Conservation (phyloP, 768 basidiomycete species). For the Heimioporus sp. region DNA sequence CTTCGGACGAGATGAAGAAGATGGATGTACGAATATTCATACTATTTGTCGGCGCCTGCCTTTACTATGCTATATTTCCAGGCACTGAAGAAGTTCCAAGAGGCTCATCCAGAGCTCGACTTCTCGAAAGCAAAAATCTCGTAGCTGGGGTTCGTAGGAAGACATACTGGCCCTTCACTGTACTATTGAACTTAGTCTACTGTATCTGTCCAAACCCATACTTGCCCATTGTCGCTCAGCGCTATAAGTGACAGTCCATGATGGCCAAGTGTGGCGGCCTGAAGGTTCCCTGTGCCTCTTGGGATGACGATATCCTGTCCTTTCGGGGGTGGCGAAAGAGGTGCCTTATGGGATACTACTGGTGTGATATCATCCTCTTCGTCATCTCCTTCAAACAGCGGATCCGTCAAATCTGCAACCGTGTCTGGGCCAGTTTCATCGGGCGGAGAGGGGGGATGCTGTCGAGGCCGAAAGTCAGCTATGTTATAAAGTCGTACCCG, state of each 20-base stretch:
- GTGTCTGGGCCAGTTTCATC: constrained; percentile 26
- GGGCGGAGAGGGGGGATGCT: constrained; percentile 41
- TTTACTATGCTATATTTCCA: constrained; percentile 26
- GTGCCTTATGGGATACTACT: background rate
- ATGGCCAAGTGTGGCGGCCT: constrained; percentile 42
- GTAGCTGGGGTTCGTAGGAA: constrained; percentile 29
- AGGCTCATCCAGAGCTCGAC: constrained; percentile 89
- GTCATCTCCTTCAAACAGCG: constrained; percentile 29
- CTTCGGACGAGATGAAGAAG: constrained; percentile 92
- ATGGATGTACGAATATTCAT: constrained; percentile 57
- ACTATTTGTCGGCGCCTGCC: background rate
- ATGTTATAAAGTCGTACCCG: constrained; percentile 46
- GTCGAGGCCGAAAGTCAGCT: constrained; percentile 43
- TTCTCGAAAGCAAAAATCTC: constrained; percentile 91
- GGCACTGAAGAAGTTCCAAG: constrained; percentile 88
- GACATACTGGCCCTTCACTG: background rate
- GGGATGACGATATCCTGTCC: constrained; percentile 24
- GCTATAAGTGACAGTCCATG: constrained; percentile 34
- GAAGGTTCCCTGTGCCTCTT: constrained; percentile 24
- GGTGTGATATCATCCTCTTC: constrained; percentile 16
- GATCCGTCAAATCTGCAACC: constrained; percentile 17
- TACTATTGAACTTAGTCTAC: constrained; percentile 10
- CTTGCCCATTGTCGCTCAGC: constrained; percentile 17
- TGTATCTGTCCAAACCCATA: constrained; percentile 27
- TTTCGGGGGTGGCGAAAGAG: constrained; percentile 15